Evolutionary conservation across 306 rosid species (phyloP).

Genomic region (Arachis hypogaea): DNA sequence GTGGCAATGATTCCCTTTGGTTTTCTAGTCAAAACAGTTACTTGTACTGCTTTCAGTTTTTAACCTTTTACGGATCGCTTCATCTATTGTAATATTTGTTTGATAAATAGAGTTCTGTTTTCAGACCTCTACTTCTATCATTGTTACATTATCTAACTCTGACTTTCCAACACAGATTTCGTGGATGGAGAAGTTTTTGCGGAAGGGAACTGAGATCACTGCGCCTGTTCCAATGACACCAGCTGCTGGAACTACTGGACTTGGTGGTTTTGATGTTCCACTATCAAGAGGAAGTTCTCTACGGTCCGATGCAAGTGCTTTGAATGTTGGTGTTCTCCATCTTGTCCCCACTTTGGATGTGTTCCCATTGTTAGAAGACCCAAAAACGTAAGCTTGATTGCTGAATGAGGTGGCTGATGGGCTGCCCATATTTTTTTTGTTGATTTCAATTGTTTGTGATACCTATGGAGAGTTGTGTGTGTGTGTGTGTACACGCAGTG

Average conservation of each 20-base stretch:
- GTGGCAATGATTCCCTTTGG: not conserved
- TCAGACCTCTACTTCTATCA: not conserved
- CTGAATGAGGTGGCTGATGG: constrained; percentile 19
- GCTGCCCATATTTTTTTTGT: constrained; percentile 27
- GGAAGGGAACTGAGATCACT: constrained; percentile 90
- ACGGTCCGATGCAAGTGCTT: constrained; percentile 95
- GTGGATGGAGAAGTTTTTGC: constrained; percentile 98
- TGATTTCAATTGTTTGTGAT: constrained; percentile 30
- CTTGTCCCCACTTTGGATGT: constrained; percentile 93
- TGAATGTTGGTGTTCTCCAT: constrained; percentile 94
- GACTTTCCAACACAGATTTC: constrained; percentile 68
- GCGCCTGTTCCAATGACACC: constrained; percentile 98
- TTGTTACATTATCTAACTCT: not conserved
- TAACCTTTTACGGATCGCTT: not conserved
- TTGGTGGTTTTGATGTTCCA: constrained; percentile 99
- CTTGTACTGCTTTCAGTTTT: not conserved
- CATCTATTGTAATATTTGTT: not conserved
- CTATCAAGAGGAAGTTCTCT: constrained; percentile 81
- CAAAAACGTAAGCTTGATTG: constrained; percentile 66
- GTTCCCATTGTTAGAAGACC: constrained; percentile 85
- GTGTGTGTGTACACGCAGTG: too few relatives aligned
- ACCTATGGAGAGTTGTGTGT: not conserved
- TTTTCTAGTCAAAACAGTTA: not conserved
- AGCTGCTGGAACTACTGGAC: constrained; percentile 93
- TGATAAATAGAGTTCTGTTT: not conserved